Base-by-base conservation (phyloP, 768 basidiomycete genomes). In the Hypsizygus marmoreus region DNA sequence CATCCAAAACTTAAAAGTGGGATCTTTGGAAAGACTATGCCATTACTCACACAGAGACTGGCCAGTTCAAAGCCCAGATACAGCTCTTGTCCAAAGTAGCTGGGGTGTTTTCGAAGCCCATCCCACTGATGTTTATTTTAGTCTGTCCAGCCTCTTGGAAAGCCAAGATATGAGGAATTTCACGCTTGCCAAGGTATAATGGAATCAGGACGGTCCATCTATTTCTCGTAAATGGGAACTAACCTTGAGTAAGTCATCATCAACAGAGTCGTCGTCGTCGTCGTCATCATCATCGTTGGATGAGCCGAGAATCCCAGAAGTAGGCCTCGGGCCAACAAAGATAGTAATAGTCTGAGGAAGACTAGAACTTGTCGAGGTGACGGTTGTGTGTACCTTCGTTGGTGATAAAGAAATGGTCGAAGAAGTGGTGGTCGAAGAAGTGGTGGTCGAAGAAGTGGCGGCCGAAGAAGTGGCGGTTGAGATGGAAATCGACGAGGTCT, bases 61-160 rank as follows among this genome's bases (percentile, higher is more conserved):
- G 88, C 80, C 82, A 90, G 61, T 82, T 83, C 42, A 90, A 66
- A 28, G 82, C 69, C 66, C 70, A 67, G 31, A 88, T 66, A 55
- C 88, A 91, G 20, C 55, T 68, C 14, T 58, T 54, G 42, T 70
- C 64, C 19, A 86, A 59, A n/a, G 63, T 54, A 7, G 71, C 65
- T 9, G 67, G 56, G 17, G 66, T 51, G n/a, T 68, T 54, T 34
- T 62, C 48, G 40, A 54, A 59, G n/a, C 61, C 66, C 37, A 72
- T 49, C 13, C 71, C 69, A 24, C 64, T 63, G 19, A 71, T 57
- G 33, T 66, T 62, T 19, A 68, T 50, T 40, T 57, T 59, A 19
- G 58, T 59, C 28, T 59, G 51, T 20, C 56, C 51, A 41, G 48
- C 40, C 10, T 54, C 36, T 26, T 58, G 43, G 42, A 54, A 44